A percentile compares a stretch with the other conserved stretches of the same genome.
Conservation (phyloP, 1,139 yeast genomes). For the Suhomyces yuchorum region DNA sequence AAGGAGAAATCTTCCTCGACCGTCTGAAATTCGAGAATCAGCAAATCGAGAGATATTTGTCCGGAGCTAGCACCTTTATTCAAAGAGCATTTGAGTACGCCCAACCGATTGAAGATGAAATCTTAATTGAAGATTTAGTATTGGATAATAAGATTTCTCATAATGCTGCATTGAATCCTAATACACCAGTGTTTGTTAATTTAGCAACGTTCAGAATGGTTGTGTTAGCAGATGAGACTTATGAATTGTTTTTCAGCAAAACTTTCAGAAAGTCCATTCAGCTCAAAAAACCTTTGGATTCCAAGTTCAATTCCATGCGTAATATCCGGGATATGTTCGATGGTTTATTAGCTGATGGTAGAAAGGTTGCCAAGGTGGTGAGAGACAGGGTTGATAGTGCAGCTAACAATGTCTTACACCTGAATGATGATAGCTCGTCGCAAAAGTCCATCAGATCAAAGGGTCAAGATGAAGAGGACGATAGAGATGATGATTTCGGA, state of each 20-base stretch:
- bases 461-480: slow-evolving; percentile 45
- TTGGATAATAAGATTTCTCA: slow-evolving; percentile 46
- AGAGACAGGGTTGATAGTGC: slow-evolving; percentile 81
- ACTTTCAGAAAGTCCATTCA: slow-evolving; percentile 70
- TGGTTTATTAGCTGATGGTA: slow-evolving; percentile 88
- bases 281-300: slow-evolving; percentile 56
- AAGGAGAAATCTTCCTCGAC: slow-evolving; percentile 55
- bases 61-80: slow-evolving; percentile 85
- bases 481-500: slow-evolving; percentile 50
- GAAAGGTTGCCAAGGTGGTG: slow-evolving; percentile 85
- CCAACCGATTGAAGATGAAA: slow-evolving; percentile 57
- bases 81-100: slow-evolving; percentile 92
- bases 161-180: slow-evolving; percentile 82
- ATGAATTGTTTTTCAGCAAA: slow-evolving; percentile 75
- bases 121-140: slow-evolving; percentile 41
- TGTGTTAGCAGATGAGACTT: slow-evolving; percentile 87
- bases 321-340: slow-evolving; percentile 87
- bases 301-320: slow-evolving; percentile 51
- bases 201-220: slow-evolving; percentile 95
- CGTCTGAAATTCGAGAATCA: slow-evolving; percentile 63
- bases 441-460: slow-evolving; percentile 31
- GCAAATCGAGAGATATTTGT: slow-evolving; percentile 78
- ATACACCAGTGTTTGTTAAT: slow-evolving; percentile 71
- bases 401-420: slow-evolving; percentile 24
- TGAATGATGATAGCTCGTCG: slow-evolving; percentile 27